These are phyloP conservation scores for Suillus americanus DNA, from an alignment of 768 basidiomycete genomes.

Conservation along the genomic window DNA sequence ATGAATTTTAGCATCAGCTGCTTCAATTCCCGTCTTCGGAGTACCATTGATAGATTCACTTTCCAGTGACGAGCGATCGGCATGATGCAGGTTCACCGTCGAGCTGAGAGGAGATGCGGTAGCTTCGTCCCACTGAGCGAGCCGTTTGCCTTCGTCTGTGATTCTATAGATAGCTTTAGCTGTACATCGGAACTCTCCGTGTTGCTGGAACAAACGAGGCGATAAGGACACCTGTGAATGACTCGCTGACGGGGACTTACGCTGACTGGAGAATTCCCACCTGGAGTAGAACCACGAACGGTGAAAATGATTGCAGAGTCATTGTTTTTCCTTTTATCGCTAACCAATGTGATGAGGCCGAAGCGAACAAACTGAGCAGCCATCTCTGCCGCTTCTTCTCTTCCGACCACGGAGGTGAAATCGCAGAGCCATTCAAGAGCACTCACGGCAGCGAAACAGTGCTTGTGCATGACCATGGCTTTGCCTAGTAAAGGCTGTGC, in stretches of 20 bases:
- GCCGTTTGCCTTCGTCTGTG: slow-evolving; percentile 85
- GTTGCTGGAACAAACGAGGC: slow-evolving; percentile 53
- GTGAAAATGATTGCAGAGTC: slow-evolving; percentile 94
- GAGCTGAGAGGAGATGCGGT: slow-evolving; percentile 64
- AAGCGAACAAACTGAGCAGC: slow-evolving; percentile 97
- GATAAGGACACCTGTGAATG: slow-evolving; percentile 12
- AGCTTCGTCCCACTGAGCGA: slow-evolving; percentile 79
- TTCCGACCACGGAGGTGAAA: slow-evolving; percentile 92
- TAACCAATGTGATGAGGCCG: slow-evolving; percentile 84
- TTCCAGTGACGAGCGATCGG: slow-evolving; percentile 65
- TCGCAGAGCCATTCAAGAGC: slow-evolving; percentile 98
- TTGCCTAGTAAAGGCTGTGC: slow-evolving; percentile 52
- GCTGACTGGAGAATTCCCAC: slow-evolving; percentile 71
- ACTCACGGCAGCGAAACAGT: slow-evolving; percentile 83
- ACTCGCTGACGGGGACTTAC: slow-evolving; percentile 40
- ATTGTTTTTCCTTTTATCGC: slow-evolving; percentile 88
- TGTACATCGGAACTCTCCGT: slow-evolving; percentile 95
- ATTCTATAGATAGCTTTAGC: slow-evolving; percentile 94
- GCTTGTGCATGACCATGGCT: slow-evolving; percentile 49
- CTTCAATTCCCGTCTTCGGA: slow-evolving; percentile 27
- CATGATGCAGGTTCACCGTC: slow-evolving; percentile 52
- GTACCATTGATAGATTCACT: slow-evolving; percentile 22
- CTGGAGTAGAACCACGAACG: slow-evolving; percentile 77
- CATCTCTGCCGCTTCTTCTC: slow-evolving; percentile 97
- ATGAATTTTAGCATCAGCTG: slow-evolving; percentile 66